Base-by-base conservation (phyloP, 2,329 filamentous ascomycete genomes). In the Fusarium chuoi region DNA sequence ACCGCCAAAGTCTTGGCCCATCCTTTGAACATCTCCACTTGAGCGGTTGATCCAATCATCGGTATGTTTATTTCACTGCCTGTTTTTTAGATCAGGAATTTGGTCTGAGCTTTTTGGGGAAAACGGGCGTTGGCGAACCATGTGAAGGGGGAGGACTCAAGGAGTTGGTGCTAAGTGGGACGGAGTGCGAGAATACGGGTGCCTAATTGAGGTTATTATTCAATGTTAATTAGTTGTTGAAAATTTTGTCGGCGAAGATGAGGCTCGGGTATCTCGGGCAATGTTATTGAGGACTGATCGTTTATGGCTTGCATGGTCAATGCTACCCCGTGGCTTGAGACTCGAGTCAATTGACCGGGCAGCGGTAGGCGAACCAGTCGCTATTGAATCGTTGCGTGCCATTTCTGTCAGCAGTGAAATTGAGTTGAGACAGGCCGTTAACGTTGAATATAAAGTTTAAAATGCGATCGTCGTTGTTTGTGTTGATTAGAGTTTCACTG, bases 11-110 rank as follows among this genome's bases (percentile, higher is more conserved):
- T 70, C 67, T 70, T 70, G 67, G 59, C 65, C 35, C 56, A 61
- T 68, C 63, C 65, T 49, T 13, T 42, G 33, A 12, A 12, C n/a
- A 14, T 28, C 42, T 33, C 63, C 56, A 61, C 63, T 26, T n/a
- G 13, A 6, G 6, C 3, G 1, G 12, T 5, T 12, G 22, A 20
- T n/a, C 67, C 67, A 70, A 70, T 70, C 36, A 49, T 8, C 13
- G 5, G 4, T 8, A 24, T 41, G n/a, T 70, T 70, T 70, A 70
- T 70, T 70, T 65, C 41, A 54, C 59, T 70, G 67, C 67, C 67
- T 70, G 67, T 35, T 70, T 46, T 11, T 65, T 58, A 55, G 67
- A 57, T 70, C 67, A 70, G 59, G 41, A 65, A 70, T 70, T 59
- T 33, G 5, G 52, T 46, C 42, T 54, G 33, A 39, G 58, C 26